A percentile compares a stretch with the other conserved stretches of the same genome.
Evolutionary conservation across 768 basidiomycete genomes (phyloP).

Genomic region (Suillus discolor): DNA sequence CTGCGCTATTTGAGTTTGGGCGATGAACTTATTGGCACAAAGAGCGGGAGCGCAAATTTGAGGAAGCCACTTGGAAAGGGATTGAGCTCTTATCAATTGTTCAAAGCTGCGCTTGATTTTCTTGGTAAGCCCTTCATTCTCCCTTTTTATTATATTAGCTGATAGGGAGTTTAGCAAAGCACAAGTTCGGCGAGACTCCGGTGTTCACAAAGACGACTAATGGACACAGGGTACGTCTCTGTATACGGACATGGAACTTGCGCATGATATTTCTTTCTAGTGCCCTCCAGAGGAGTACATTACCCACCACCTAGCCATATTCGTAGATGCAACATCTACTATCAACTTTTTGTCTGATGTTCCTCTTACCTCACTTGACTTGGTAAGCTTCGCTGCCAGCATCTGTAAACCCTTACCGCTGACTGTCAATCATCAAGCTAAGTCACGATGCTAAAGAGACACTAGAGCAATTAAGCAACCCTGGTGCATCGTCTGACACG

Average conservation of each 20-base stretch:
- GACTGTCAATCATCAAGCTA: slow-evolving; percentile 48
- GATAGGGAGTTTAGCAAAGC: slow-evolving; percentile 54
- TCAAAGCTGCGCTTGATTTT: slow-evolving; percentile 84
- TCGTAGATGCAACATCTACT: slow-evolving; percentile 78
- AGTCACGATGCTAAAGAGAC: slow-evolving; percentile 76
- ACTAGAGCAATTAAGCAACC: slow-evolving; percentile 59
- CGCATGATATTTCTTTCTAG: slow-evolving; percentile 36
- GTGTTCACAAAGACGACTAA: slow-evolving; percentile 60
- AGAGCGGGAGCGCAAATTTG: slow-evolving; percentile 30
- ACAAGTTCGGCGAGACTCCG: slow-evolving; percentile 59
- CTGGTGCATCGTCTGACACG: slow-evolving; percentile 52
- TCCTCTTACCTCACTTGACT: slow-evolving; percentile 73
- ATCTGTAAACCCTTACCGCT: neutral
- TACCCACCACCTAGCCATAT: slow-evolving; percentile 52
- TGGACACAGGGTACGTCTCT: slow-evolving; percentile 53
- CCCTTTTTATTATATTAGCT: slow-evolving; percentile 8
- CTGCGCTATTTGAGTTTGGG: slow-evolving; percentile 66
- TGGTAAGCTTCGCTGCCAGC: slow-evolving; percentile 48
- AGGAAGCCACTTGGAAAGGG: slow-evolving; percentile 74
- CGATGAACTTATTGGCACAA: slow-evolving; percentile 50
- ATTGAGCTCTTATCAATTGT: slow-evolving; percentile 88
- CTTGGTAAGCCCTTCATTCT: slow-evolving; percentile 53
- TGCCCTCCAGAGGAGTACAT: slow-evolving; percentile 60
- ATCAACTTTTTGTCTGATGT: slow-evolving; percentile 79
- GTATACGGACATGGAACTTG: neutral